phyloP scores from a whole-genome alignment of 345 rosid genomes.

The Gossypium rotundifolium region DNA sequence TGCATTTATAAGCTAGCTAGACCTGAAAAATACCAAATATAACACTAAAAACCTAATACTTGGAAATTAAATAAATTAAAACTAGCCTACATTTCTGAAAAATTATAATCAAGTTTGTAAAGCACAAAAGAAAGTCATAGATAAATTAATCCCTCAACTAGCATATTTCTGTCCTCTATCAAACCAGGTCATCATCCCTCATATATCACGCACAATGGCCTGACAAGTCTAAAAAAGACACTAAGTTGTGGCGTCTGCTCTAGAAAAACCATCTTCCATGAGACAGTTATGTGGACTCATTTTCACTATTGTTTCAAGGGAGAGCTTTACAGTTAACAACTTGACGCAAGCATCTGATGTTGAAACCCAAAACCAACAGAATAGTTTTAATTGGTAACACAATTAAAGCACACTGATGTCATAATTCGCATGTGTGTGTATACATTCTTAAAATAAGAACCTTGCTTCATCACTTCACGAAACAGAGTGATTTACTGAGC shows the following conservation, averaged over 20 bases:
- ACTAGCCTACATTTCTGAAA: background rate
- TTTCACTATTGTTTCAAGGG: background rate
- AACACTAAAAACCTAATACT: background rate
- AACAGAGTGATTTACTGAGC: background rate
- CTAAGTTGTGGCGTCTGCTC: background rate
- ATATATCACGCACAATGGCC: background rate
- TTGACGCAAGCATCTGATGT: background rate
- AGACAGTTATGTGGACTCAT: background rate
- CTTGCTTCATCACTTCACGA: constrained; percentile 1
- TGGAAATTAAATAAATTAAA: background rate
- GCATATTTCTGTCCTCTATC: background rate
- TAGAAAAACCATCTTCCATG: background rate
- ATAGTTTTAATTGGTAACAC: background rate
- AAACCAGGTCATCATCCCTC: constrained; percentile 2
- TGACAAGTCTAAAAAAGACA: background rate
- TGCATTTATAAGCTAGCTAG: background rate
- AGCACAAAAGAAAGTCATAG: background rate
- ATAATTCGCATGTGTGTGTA: background rate
- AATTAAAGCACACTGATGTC: background rate
- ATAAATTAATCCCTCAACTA: background rate
- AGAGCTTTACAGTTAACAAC: background rate
- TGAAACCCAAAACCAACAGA: background rate
- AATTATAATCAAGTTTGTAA: background rate
- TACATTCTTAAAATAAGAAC: background rate
- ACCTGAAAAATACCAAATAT: background rate